Evolutionary conservation across 2,329 filamentous ascomycete species (phyloP).

Genomic region (Cladophialophora chaetospira): DNA sequence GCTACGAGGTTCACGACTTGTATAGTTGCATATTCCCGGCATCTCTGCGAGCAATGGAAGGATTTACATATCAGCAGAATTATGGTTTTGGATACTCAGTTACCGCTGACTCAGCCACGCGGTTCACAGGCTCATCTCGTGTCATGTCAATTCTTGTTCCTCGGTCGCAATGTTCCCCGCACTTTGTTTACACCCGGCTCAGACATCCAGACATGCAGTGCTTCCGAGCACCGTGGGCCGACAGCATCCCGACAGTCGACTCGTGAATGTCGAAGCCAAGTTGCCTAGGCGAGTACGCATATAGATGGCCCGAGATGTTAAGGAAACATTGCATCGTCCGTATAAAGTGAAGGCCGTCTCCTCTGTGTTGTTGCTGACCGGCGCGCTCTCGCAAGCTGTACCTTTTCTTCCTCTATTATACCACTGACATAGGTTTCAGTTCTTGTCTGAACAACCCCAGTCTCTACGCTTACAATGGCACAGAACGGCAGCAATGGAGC

Average conservation of each 20-base stretch:
- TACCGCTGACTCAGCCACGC: neutral
- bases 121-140: neutral
- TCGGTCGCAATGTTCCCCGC: neutral
- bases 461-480: neutral
- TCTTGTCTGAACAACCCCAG: neutral
- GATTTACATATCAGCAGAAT: neutral
- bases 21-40: constrained; percentile 10
- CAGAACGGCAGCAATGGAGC: neutral
- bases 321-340: too few species aligned
- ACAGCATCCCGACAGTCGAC: too few species aligned
- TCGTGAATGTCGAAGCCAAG: too few species aligned
- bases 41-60: constrained; percentile 2
- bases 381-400: too few species aligned
- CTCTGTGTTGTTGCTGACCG: too few species aligned
- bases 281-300: too few species aligned
- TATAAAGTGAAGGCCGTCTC: too few species aligned
- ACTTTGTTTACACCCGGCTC: too few species aligned
- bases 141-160: neutral
- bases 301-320: too few species aligned
- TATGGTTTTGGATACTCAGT: constrained; percentile 1
- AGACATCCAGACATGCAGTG: too few species aligned
- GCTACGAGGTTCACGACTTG: constrained; percentile 27
- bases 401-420: too few species aligned
- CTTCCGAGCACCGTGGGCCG: too few species aligned
- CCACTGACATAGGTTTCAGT: neutral